Base-by-base conservation (phyloP, 164 flowering plant species). In the Nymphaea thermarum region DNA sequence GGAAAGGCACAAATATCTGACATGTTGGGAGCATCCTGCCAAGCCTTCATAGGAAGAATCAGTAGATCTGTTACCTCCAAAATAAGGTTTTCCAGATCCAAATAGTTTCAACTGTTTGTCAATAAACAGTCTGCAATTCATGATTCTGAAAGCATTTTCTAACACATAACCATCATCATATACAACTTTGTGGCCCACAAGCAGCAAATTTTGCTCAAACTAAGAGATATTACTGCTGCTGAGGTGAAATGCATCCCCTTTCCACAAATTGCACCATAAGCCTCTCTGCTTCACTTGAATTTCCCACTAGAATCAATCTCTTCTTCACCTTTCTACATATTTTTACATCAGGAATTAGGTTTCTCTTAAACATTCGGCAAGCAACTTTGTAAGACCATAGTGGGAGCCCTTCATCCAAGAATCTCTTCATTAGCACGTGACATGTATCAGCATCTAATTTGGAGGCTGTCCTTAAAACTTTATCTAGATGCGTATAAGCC, bases 221-320 rank as follows among this genome's bases (percentile, higher is more conserved):
- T 2, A 6, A 47, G 11, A 47, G 12, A 57, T 53, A 7, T 53
- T 64, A 73, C 42, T 68, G 43, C 63, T 44, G 65, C 64, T 80
- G 66, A 42, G 80, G 78, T 64, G 82, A 70, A 65, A 80, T 63
- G 55, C n/a, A 71, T 43, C 95, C 97, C 43, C 91, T 82, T 80
- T 89, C 97, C 15, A 91, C 93, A 82, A 94, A 84, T 44, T 74
- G 76, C 43, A 85, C 67, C 84, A 88, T 84, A 44, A 93, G 93
- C 73, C 76, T 80, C 72, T 88, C 87, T 18, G 96, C 93, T 79
- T 88, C 96, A 63, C 69, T 72, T n/a, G 71, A 42, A 57, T 80
- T 86, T 42, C 90, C 89, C 62, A 82, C 85, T 43, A 68, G 47
- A 44, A 72, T 68, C 68, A 93, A 77, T 67, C 63, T 83, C 73